A percentile compares a stretch with the other conserved stretches of the same genome.
These are phyloP conservation scores for Chaetomium cochliodes DNA, from an alignment of 495 filamentous ascomycete species.

Conservation along the genomic window DNA sequence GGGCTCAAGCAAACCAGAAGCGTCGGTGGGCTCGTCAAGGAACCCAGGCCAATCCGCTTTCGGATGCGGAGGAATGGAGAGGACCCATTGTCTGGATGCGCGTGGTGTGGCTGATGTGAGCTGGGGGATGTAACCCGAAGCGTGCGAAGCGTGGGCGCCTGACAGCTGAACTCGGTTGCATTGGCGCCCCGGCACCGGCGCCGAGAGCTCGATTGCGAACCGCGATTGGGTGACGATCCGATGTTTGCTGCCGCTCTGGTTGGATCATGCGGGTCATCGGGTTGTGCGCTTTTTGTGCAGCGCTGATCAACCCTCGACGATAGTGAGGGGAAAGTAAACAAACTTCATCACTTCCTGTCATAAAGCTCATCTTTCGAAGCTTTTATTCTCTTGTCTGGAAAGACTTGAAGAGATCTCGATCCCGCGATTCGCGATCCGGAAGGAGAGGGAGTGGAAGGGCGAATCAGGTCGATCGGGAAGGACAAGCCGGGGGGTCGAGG, in stretches of 20 bases:
- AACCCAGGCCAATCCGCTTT: slow-evolving; percentile 13
- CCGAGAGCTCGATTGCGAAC: slow-evolving; percentile 14
- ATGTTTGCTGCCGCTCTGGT: slow-evolving; percentile 17
- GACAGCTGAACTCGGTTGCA: slow-evolving; percentile 19
- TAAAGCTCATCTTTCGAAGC: not conserved
- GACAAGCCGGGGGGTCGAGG: slow-evolving; percentile 2
- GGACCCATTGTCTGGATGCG: not conserved
- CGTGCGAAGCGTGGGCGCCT: slow-evolving; percentile 20
- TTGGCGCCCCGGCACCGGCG: slow-evolving; percentile 25
- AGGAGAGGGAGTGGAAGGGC: slow-evolving; percentile 4
- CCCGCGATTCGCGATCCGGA: not conserved
- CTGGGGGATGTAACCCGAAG: slow-evolving; percentile 26
- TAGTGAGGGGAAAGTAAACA: slow-evolving; percentile 26
- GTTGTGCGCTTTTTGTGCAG: slow-evolving; percentile 11
- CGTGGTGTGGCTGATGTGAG: slow-evolving; percentile 30
- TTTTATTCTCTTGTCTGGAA: not conserved
- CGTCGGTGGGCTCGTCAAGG: slow-evolving; percentile 2
- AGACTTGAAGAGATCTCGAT: not conserved
- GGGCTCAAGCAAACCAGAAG: slow-evolving; percentile 12
- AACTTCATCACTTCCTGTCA: slow-evolving; percentile 17
- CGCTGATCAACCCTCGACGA: slow-evolving; percentile 10
- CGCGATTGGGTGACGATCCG: slow-evolving; percentile 28
- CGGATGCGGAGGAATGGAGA: slow-evolving; percentile 21
- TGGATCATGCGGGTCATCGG: slow-evolving; percentile 28
- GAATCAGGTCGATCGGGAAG: slow-evolving; percentile 12